A percentile compares a stretch with the other conserved stretches of the same genome.
phyloP scores from a whole-genome alignment of 2,329 filamentous ascomycete genomes.

The Fusarium hostae region DNA sequence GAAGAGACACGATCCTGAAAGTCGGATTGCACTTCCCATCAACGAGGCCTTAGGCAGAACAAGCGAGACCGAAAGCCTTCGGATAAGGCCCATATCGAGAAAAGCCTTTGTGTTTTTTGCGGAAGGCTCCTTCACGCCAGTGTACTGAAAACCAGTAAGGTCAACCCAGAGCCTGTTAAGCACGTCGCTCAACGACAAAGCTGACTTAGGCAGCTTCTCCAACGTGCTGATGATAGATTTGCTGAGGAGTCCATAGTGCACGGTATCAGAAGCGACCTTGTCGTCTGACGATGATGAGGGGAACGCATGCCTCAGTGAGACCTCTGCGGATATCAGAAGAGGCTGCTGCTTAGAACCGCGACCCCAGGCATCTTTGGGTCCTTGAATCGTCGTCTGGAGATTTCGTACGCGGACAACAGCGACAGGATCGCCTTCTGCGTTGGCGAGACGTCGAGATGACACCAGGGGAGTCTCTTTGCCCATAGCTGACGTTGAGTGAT shows the following conservation, averaged over 20 bases:
- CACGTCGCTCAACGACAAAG: slow-evolving; percentile 42
- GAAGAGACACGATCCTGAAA: slow-evolving; percentile 60
- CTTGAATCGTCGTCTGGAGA: slow-evolving; percentile 66
- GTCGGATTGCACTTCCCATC: slow-evolving; percentile 68
- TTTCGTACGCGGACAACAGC: slow-evolving; percentile 70
- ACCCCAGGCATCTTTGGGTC: slow-evolving; percentile 76
- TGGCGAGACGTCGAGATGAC: slow-evolving; percentile 41
- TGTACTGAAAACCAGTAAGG: slow-evolving; percentile 43
- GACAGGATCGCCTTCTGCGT: slow-evolving; percentile 43
- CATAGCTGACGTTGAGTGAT: slow-evolving; percentile 22
- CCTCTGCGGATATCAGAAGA: slow-evolving; percentile 67
- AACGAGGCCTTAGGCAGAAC: slow-evolving; percentile 75
- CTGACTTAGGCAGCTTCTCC: slow-evolving; percentile 33
- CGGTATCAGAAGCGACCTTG: slow-evolving; percentile 73
- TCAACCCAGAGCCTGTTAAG: slow-evolving; percentile 50
- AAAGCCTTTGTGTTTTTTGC: slow-evolving; percentile 40
- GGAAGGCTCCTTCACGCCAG: slow-evolving; percentile 13
- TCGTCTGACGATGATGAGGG: slow-evolving; percentile 67
- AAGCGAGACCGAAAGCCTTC: slow-evolving; percentile 63
- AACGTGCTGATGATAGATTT: slow-evolving; percentile 69
- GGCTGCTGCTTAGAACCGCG: slow-evolving; percentile 69
- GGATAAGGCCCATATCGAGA: slow-evolving; percentile 50
- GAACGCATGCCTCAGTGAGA: slow-evolving; percentile 68
- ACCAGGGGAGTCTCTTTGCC: slow-evolving; percentile 34
- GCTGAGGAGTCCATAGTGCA: slow-evolving; percentile 79